phyloP scores from a whole-genome alignment of 2,329 filamentous ascomycete species.

The Cytospora paraplurivora region DNA sequence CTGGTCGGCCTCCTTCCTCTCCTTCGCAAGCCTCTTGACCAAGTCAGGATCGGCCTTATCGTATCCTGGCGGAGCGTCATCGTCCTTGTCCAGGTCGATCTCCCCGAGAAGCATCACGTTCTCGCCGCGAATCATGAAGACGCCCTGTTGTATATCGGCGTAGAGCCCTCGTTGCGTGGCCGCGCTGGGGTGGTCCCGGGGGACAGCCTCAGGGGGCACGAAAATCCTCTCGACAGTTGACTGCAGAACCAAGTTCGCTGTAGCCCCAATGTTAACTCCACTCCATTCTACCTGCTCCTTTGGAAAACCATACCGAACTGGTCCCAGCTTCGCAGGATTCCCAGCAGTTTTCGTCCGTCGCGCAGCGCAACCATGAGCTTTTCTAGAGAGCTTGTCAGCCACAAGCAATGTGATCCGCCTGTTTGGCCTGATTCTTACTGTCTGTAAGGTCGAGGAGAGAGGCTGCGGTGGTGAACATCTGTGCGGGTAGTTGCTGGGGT shows the following conservation, averaged over 20 bases:
- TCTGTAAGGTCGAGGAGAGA: constrained; percentile 95
- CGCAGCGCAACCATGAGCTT: constrained; percentile 91
- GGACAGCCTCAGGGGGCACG: constrained; percentile 52
- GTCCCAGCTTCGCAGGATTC: constrained; percentile 93
- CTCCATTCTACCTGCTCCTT: not conserved
- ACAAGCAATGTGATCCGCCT: constrained; percentile 1
- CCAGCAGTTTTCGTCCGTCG: constrained; percentile 91
- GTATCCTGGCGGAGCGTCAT: constrained; percentile 75
- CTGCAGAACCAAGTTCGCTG: constrained; percentile 81
- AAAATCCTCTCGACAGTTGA: constrained; percentile 90
- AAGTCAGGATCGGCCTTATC: constrained; percentile 49
- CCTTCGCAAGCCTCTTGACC: constrained; percentile 71
- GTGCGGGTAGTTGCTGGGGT: constrained; percentile 64
- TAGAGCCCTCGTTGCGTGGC: constrained; percentile 59
- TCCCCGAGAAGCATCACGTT: constrained; percentile 96
- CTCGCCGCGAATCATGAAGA: constrained; percentile 92
- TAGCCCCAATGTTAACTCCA: constrained; percentile 33
- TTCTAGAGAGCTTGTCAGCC: constrained; percentile 59
- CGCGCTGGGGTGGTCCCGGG: constrained; percentile 39
- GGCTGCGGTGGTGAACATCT: constrained; percentile 98
- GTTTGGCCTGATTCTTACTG: constrained; percentile 62
- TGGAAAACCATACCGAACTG: constrained; percentile 75
- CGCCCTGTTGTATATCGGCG: constrained; percentile 80
- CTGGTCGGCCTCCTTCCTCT: constrained; percentile 70
- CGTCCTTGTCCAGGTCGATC: constrained; percentile 95